Conservation (phyloP, 1,284 basidiomycete species). For the Sphagnurus paluster region DNA sequence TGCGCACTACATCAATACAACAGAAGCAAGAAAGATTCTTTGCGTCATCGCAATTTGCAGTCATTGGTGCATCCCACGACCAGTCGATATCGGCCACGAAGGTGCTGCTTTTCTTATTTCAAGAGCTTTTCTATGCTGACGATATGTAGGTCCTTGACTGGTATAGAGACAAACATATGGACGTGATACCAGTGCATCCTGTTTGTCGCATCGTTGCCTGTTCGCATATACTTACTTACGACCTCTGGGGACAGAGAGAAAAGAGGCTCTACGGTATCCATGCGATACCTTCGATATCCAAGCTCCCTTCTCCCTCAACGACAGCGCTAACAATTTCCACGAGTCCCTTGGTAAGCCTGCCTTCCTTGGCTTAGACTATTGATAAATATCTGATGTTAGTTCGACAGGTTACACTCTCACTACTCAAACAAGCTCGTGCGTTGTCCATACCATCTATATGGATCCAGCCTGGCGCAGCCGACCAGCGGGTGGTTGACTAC, state of each 20-base stretch:
- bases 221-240: background rate
- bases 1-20: constrained; percentile 8
- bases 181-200: constrained; percentile 18
- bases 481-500: constrained; percentile 36
- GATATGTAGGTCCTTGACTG: constrained; percentile 16
- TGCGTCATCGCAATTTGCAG: constrained; percentile 58
- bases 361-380: constrained; percentile 4
- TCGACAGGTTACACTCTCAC: constrained; percentile 42
- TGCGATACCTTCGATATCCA: constrained; percentile 19
- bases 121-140: background rate
- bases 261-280: constrained; percentile 15
- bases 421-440: constrained; percentile 52
- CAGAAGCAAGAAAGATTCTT: constrained; percentile 50
- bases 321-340: constrained; percentile 18
- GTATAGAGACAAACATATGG: constrained; percentile 20
- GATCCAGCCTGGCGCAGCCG: constrained; percentile 78
- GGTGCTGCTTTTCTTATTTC: constrained; percentile 32
- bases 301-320: constrained; percentile 20
- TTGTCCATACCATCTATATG: constrained; percentile 62
- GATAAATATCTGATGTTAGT: constrained; percentile 13
- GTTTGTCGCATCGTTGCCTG: constrained; percentile 3
- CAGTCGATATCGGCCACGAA: constrained; percentile 65
- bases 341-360: constrained; percentile 15
- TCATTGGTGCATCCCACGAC: constrained; percentile 69
- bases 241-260: constrained; percentile 7